Base-by-base conservation (phyloP, 1,284 basidiomycete species). In the Exsudoporus floridanus region DNA sequence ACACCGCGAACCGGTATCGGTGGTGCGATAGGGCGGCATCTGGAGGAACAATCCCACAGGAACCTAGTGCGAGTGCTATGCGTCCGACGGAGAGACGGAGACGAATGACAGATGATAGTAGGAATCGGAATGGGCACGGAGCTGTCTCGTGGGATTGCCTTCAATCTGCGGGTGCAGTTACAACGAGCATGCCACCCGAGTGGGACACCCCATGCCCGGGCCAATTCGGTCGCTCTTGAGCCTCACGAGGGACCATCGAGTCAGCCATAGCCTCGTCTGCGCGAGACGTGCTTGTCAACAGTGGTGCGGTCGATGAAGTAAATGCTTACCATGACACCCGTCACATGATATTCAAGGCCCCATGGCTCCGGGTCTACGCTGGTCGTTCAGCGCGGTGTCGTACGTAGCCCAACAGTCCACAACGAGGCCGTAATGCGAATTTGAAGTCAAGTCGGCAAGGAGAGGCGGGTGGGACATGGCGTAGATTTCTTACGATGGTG, bases 91-190 rank as follows among this genome's bases (percentile, higher is more conserved):
- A 44, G 16, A 9, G 46, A 21, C 23, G 43, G n/a, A 60, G 9
- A 23, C 42, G 41, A 51, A 21, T 10, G 28, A 60, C 8, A n/a
- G 63, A 40, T 8, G 36, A 54, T 14, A 63, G 31, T 7, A 60
- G 10, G 30, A 37, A 43, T 34, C 49, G 58, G 8, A 47, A 21
- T 4, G 40, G 33, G 18, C 28, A 40, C n/a, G 39, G 45, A 25
- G 12, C 30, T 13, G 16, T 42, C 21, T 25, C 2, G 4, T 25
- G 8, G 12, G 7, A 23, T 5, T 23, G 4, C 23, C 23, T 23
- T 23, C 23, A 23, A 23, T 5, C 23, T 23, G 23, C 23, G 23
- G 23, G 23, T 23, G 23, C 23, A 23, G 5, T 23, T 23, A 23
- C 23, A 5, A 23, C 23, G 23, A 23, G 5, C 23, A 23, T 23